These are phyloP conservation scores for Avicennia marina DNA, from an alignment of 257 asterid species.

Conservation along the genomic window DNA sequence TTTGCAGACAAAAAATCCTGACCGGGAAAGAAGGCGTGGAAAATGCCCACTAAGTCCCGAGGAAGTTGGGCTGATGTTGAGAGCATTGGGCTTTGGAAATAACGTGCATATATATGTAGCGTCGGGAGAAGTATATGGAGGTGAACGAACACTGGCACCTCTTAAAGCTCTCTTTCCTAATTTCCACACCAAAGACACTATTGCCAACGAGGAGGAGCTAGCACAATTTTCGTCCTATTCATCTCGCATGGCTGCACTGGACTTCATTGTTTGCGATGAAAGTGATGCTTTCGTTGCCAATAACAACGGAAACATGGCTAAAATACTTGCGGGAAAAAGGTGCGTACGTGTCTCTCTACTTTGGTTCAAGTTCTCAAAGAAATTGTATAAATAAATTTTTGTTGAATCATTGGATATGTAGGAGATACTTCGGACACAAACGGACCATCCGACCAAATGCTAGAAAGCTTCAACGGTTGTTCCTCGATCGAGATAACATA, in stretches of 20 bases:
- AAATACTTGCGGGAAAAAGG: neutral
- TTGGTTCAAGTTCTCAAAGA: too few relatives aligned
- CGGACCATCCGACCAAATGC: neutral
- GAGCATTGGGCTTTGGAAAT: slow-evolving; percentile 64
- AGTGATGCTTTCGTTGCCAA: slow-evolving; percentile 73
- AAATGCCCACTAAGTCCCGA: slow-evolving; percentile 71
- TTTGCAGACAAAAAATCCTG: slow-evolving; percentile 51
- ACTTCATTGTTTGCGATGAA: slow-evolving; percentile 73
- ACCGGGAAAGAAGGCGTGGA: slow-evolving; percentile 63
- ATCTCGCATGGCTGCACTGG: slow-evolving; percentile 82
- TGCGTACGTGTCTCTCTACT: neutral
- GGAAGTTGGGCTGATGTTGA: slow-evolving; percentile 76
- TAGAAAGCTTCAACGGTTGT: neutral
- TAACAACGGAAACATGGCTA: slow-evolving; percentile 31
- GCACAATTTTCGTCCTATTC: slow-evolving; percentile 52
- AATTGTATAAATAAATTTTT: too few relatives aligned
- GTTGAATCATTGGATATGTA: neutral
- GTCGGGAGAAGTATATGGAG: slow-evolving; percentile 75
- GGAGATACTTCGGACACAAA: neutral
- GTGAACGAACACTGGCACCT: slow-evolving; percentile 61
- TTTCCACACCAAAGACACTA: slow-evolving; percentile 59
- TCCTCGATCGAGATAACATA: neutral
- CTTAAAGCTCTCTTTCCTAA: slow-evolving; percentile 69
- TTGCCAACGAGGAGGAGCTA: slow-evolving; percentile 61
- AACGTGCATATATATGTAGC: slow-evolving; percentile 75